Percentiles rank a stretch among this genome's conserved stretches.
These are phyloP conservation scores for Vitis labrusca DNA, from an alignment of 164 flowering plant species.

Conservation along the genomic window DNA sequence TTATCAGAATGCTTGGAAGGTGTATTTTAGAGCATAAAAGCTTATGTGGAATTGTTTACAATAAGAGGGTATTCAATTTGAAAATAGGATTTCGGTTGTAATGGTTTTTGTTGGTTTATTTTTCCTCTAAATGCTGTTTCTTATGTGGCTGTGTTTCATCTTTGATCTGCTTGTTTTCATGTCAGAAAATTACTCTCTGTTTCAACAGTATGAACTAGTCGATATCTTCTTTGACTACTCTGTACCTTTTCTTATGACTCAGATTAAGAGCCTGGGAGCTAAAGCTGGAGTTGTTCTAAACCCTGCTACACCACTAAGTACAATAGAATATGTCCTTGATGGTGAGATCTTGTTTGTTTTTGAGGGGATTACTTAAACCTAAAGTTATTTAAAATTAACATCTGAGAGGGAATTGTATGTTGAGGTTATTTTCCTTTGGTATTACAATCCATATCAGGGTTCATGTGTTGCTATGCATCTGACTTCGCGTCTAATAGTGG, in stretches of 20 bases:
- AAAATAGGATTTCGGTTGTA: too few relatives aligned
- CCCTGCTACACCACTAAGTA: slow-evolving; percentile 78
- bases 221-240: background rate
- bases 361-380: background rate
- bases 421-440: background rate
- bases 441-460: background rate
- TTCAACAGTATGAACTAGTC: background rate
- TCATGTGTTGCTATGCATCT: too few relatives aligned
- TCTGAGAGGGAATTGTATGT: background rate
- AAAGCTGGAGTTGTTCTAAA: slow-evolving; percentile 98
- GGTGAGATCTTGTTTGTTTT: slow-evolving; percentile 47
- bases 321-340: slow-evolving; percentile 93
- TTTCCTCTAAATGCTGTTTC: too few relatives aligned
- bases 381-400: background rate
- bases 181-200: too few relatives aligned
- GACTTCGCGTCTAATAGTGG: too few relatives aligned
- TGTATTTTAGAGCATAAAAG: too few relatives aligned
- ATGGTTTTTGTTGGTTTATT: too few relatives aligned
- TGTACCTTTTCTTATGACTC: slow-evolving; percentile 16
- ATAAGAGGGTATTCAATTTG: too few relatives aligned
- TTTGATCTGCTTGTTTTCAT: too few relatives aligned
- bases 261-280: slow-evolving; percentile 93
- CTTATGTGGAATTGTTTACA: too few relatives aligned
- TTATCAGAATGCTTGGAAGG: too few relatives aligned
- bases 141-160: too few relatives aligned